Conservation (phyloP, 345 rosid genomes). For the Kandelia obovata region DNA sequence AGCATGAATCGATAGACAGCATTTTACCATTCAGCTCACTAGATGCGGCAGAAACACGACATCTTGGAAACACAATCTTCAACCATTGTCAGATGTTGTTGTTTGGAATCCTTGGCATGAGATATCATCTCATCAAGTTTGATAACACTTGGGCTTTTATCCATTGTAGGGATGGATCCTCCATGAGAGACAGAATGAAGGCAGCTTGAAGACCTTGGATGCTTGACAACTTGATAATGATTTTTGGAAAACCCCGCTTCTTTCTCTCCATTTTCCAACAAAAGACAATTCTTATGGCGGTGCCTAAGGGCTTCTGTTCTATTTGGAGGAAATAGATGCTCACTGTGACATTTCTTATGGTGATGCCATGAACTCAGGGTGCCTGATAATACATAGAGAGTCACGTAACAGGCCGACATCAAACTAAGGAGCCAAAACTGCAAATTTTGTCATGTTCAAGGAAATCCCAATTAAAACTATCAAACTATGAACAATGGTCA, state of each 20-base stretch:
- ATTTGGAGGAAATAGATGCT: too few relatives aligned
- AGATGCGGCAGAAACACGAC: conserved; percentile 43
- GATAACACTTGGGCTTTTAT: conserved; percentile 13
- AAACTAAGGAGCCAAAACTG: too few relatives aligned
- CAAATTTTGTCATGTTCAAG: too few relatives aligned
- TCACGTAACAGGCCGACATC: too few relatives aligned
- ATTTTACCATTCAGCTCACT: conserved; percentile 31
- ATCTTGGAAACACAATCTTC: conserved; percentile 37
- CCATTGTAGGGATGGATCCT: conserved; percentile 15
- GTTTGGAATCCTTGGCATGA: conserved; percentile 6
- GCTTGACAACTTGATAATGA: conserved; percentile 23
- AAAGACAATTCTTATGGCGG: too few relatives aligned
- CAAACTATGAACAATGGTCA: too few relatives aligned
- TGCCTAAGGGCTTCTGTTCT: too few relatives aligned
- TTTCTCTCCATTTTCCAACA: too few relatives aligned
- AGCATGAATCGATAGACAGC: conserved; percentile 26
- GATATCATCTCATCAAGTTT: conserved; percentile 26
- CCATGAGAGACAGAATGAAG: conserved; percentile 1
- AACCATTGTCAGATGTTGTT: conserved; percentile 9
- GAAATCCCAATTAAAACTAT: too few relatives aligned
- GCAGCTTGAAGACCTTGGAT: conserved; percentile 23
- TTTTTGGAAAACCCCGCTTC: conserved; percentile 11
- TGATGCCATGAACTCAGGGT: too few relatives aligned
- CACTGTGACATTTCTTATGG: too few relatives aligned
- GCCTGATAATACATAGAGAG: too few relatives aligned